Evolutionary conservation across 2,329 filamentous ascomycete genomes (phyloP).

Genomic region (Aspergillus novoparasiticus): DNA sequence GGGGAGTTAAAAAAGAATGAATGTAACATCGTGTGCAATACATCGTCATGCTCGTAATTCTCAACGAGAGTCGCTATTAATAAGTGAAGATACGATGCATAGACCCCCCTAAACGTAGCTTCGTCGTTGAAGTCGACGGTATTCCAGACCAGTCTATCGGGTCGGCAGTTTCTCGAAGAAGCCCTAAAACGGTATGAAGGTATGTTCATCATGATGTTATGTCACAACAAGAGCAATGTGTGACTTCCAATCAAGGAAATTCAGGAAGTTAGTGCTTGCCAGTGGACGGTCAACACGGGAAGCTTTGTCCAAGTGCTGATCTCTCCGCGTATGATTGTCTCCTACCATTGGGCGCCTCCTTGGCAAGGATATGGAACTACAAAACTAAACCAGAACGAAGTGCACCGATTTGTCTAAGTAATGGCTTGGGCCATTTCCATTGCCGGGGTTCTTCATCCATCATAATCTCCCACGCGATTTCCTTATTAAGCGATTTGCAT

Average conservation of each 20-base stretch:
- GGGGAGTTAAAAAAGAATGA: neutral
- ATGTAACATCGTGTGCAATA: neutral
- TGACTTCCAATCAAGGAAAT: neutral
- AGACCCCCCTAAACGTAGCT: neutral
- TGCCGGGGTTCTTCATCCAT: neutral
- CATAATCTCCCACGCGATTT: conserved; percentile 4
- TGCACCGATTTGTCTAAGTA: neutral
- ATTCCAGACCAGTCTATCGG: neutral
- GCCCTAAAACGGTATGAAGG: neutral
- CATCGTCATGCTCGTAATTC: neutral
- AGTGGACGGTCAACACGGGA: conserved; percentile 2
- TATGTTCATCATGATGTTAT: neutral
- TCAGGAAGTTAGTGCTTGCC: neutral
- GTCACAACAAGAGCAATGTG: neutral
- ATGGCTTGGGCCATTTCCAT: neutral
- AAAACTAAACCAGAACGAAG: neutral
- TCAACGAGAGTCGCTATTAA: neutral
- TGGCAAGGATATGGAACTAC: neutral
- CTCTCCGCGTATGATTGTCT: neutral
- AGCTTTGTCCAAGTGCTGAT: conserved; percentile 13
- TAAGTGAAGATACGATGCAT: neutral
- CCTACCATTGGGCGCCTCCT: neutral
- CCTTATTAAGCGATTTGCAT: conserved; percentile 3
- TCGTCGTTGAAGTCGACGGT: neutral
- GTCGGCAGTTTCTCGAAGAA: neutral